A percentile compares a stretch with the other conserved stretches of the same genome.
These are phyloP conservation scores for Cercophora newfieldiana DNA, from an alignment of 495 filamentous ascomycete species.

Conservation along the genomic window DNA sequence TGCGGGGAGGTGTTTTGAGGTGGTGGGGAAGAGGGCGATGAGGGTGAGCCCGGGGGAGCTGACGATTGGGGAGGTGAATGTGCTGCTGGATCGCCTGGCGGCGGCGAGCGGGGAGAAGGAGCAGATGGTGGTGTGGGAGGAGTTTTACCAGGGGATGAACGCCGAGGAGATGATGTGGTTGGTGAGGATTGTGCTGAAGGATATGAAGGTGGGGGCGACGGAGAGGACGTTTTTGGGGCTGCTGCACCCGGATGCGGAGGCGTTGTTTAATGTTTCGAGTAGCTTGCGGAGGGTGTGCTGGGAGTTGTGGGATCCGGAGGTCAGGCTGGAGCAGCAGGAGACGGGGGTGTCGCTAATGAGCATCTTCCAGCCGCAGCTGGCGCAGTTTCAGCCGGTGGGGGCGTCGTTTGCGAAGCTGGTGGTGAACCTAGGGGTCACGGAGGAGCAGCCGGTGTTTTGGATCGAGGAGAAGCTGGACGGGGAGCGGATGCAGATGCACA, in stretches of 20 bases:
- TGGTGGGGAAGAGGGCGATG: slow-evolving; percentile 83
- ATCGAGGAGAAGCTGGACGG: slow-evolving; percentile 98
- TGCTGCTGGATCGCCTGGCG: slow-evolving; percentile 77
- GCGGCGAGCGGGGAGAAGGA: slow-evolving; percentile 73
- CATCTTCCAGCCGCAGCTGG: slow-evolving; percentile 95
- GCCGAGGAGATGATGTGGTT: slow-evolving; percentile 92
- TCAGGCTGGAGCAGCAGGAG: slow-evolving; percentile 74
- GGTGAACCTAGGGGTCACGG: slow-evolving; percentile 64
- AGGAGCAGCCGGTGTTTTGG: slow-evolving; percentile 80
- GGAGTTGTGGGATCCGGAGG: slow-evolving; percentile 79
- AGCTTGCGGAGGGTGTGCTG: slow-evolving; percentile 90
- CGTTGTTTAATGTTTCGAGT: slow-evolving; percentile 85
- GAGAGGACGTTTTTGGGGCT: slow-evolving; percentile 88
- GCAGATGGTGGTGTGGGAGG: slow-evolving; percentile 73
- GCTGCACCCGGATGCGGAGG: slow-evolving; percentile 94
- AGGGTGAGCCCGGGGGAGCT: slow-evolving; percentile 70
- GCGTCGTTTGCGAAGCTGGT: slow-evolving; percentile 79
- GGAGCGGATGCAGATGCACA: slow-evolving; percentile 96
- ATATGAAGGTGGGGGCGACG: slow-evolving; percentile 97
- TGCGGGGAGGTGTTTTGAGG: slow-evolving; percentile 80
- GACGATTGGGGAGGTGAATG: slow-evolving; percentile 87
- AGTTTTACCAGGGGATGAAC: slow-evolving; percentile 90
- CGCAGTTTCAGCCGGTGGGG: slow-evolving; percentile 84
- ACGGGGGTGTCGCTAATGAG: slow-evolving; percentile 82
- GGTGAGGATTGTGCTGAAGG: slow-evolving; percentile 88